Base-by-base conservation (phyloP, 495 filamentous ascomycete species). In the Astrothelium macrocarpum region DNA sequence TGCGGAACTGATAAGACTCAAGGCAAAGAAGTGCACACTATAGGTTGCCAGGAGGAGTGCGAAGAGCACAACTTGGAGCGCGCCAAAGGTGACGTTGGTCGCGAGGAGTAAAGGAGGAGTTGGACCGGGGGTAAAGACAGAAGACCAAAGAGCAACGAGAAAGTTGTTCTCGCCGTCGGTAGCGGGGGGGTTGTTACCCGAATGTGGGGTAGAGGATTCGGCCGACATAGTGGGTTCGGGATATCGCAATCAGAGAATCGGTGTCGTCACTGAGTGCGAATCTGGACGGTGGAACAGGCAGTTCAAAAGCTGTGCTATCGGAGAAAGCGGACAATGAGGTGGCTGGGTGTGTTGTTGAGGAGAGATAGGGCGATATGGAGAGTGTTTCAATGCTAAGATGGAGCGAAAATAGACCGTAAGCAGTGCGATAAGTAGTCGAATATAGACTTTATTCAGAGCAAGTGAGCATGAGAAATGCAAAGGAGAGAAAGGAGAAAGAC, bases 61-160 rank as follows among this genome's bases (percentile, higher is more conserved):
- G 65, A 91, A 74, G 64, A 98, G 84, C 32, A 95, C 79, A 46
- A 86, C 39, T 69, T 97, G 94, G 28, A 98, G 85, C 20, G 85
- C 82, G 34, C 87, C 90, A 72, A 98, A 98, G 59, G 88, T 85
- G 69, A 79, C 84, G 75, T 98, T 97, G 62, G 94, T 96, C 36
- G 95, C 95, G 71, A 95, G 75, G 23, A 97, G 77, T 43, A 98
- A 86, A 28, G 89, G 89, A 1, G 85, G 89, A 0, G 92, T 98
- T 58, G 94, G 83, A 64, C 92, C 92, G 0, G 92, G 88, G 0
- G 87, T 90, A 79, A 97, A 95, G 80, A 98, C 84, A 70, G 91
- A 96, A 68, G 84, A 81, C 87, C 90, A 95, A 63, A 98, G 87
- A 62, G 90, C 83, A 63, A 82, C 79, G 62, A 95, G 64, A 74